Evolutionary conservation across 371 early-diverging fungal genomes (phyloP), one percentile per base, ranked within the genome.

Genomic region (Cokeromyces recurvatus): DNA sequence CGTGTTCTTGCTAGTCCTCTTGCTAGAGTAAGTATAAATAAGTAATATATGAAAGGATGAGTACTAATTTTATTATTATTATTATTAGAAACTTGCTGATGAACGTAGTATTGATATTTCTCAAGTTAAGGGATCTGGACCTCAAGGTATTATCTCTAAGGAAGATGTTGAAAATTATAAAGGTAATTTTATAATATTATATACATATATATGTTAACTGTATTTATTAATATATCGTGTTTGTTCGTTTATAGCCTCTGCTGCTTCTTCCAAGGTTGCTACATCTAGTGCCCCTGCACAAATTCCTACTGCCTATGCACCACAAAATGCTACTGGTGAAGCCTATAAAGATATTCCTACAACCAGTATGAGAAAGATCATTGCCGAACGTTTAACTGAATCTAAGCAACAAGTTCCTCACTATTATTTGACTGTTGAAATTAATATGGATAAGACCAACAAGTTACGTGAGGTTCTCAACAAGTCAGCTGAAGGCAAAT

Each of bases 371-470:
- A 88, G 98, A 71, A 92, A 90, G 76, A 76, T 90, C 43, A 93
- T 93, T 66, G 94, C 91, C 22, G 57, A 70, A 56, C 88, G 92
- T 45, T 71, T 93, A 62, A 71, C 76, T n/a, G 90, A 91, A 63
- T 86, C 90, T 45, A 93, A 96, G 83, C 84, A 85, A 62, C 73
- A 59, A 16, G 81, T 95, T 47, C 98, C 98, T 43, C 98, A 98
- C 77, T 98, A 94, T 85, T 96, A 95, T 64, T 73, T 95, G 61
- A 94, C 94, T 22, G 76, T 84, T 48, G 93, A 91, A 62, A 68
- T 92, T 62, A 78, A 87, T 60, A 90, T 92, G 79, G 94, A 95
- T 70, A 89, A 90, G 75, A 69, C 79, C 53, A 71, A 57, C 71
- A 89, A 85, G 74, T 81, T 97, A 48, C 91, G 98, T 59, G 82